phyloP scores from a whole-genome alignment of 1,284 basidiomycete genomes.

The Takashimella tepidaria region DNA sequence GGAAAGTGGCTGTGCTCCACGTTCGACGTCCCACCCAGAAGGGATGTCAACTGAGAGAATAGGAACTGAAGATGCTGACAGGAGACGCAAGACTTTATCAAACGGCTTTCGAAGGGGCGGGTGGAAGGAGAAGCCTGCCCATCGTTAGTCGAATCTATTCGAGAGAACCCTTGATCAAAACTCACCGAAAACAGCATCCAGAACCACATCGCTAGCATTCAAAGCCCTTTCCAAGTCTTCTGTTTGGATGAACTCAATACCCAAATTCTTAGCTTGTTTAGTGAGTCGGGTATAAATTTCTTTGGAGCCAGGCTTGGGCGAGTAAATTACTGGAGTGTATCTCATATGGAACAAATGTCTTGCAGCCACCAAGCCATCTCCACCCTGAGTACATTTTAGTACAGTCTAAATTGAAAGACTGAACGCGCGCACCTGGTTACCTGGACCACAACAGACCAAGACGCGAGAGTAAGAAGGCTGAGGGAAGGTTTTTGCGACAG shows the following conservation, averaged over 20 bases:
- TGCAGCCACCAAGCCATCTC: constrained; percentile 94
- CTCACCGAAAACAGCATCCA: constrained; percentile 86
- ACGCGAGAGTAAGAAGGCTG: constrained; percentile 64
- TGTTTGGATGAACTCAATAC: constrained; percentile 62
- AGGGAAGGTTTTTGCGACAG: constrained; percentile 70
- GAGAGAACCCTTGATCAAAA: neutral
- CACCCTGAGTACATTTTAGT: constrained; percentile 66
- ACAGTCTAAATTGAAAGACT: neutral
- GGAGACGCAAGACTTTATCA: constrained; percentile 63
- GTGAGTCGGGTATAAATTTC: constrained; percentile 83
- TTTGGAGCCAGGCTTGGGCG: constrained; percentile 78
- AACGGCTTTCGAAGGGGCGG: constrained; percentile 84
- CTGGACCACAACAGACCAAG: constrained; percentile 91
- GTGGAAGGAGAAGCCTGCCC: constrained; percentile 80
- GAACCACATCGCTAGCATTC: constrained; percentile 67
- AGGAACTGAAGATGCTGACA: constrained; percentile 63
- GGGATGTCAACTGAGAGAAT: constrained; percentile 94
- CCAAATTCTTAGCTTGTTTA: constrained; percentile 81
- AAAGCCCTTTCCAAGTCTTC: constrained; percentile 56
- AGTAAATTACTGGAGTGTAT: constrained; percentile 76
- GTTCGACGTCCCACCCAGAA: constrained; percentile 81
- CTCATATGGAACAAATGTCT: constrained; percentile 88
- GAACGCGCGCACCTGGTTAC: constrained; percentile 64
- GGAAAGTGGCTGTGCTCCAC: constrained; percentile 36
- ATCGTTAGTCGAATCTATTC: neutral